phyloP scores from a whole-genome alignment of 306 rosid genomes.

The Senna siamea region DNA sequence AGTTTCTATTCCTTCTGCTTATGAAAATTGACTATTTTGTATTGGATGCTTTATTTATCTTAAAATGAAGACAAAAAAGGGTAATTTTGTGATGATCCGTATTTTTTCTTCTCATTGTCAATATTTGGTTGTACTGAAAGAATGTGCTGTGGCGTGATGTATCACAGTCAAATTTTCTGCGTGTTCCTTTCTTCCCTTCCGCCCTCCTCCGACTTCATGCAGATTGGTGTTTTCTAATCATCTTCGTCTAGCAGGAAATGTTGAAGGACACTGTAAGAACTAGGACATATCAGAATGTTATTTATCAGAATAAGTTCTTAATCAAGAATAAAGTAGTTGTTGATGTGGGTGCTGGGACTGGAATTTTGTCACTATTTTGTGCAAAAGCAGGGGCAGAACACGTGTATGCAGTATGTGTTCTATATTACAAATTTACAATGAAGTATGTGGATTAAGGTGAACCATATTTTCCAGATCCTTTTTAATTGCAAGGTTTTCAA shows the following conservation, averaged over 20 bases:
- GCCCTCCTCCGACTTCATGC: too few species aligned
- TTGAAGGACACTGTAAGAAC: conserved; percentile 95
- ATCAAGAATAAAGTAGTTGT: conserved; percentile 86
- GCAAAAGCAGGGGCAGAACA: conserved; percentile 96
- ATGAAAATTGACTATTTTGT: too few species aligned
- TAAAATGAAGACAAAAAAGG: too few species aligned
- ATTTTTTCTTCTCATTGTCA: not conserved
- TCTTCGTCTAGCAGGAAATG: conserved; percentile 76
- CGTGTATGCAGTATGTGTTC: conserved; percentile 78
- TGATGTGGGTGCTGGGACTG: conserved; percentile 99
- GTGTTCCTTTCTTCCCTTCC: too few species aligned
- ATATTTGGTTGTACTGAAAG: conserved; percentile 2
- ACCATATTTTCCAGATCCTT: conserved; percentile 4
- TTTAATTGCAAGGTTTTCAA: conserved; percentile 5
- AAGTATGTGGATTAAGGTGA: not conserved
- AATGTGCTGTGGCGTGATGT: not conserved
- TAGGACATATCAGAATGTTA: conserved; percentile 90
- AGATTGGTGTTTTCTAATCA: not conserved
- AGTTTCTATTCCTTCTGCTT: too few species aligned
- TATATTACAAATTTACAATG: not conserved
- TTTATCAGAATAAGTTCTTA: conserved; percentile 88
- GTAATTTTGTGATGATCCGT: not conserved
- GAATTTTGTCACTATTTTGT: conserved; percentile 91
- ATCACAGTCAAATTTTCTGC: too few species aligned
- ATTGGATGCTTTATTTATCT: too few species aligned